Evolutionary conservation across 352 stramenopile genomes (phyloP).

Genomic region (Phytophthora kernoviae): DNA sequence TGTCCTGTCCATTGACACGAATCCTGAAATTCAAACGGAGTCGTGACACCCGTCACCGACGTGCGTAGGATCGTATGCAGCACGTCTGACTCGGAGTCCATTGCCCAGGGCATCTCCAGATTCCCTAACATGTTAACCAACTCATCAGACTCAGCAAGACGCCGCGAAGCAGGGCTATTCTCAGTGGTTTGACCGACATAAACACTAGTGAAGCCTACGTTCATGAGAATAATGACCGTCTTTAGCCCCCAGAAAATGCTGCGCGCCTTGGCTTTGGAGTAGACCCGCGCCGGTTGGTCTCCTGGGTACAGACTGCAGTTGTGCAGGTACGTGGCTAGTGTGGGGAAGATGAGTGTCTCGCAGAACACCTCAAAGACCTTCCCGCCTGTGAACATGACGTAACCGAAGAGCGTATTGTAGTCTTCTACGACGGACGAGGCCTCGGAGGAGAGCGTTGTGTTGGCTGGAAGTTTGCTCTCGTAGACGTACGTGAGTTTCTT

Average conservation of each 20-base stretch:
- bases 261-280: conserved; percentile 46
- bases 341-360: conserved; percentile 66
- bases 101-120: conserved; percentile 7
- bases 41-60: conserved; percentile 17
- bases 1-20: conserved; percentile 15
- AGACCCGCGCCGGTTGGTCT: conserved; percentile 54
- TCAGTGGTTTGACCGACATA: conserved; percentile 48
- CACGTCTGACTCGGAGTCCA: conserved; percentile 14
- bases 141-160: conserved; percentile 12
- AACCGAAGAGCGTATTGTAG: conserved; percentile 58
- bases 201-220: conserved; percentile 60
- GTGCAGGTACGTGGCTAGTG: conserved; percentile 59
- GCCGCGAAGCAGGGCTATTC: background rate
- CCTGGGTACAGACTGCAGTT: conserved; percentile 63
- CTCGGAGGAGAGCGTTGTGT: conserved; percentile 27
- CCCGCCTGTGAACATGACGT: conserved; percentile 48
- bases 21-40: conserved; percentile 32
- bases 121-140: conserved; percentile 7
- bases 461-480: conserved; percentile 16
- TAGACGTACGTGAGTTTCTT: conserved; percentile 37
- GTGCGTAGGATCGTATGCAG: conserved; percentile 36
- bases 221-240: conserved; percentile 70
- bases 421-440: conserved; percentile 39
- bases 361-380: conserved; percentile 67
- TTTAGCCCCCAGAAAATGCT: conserved; percentile 66